Percentiles rank a stretch among this genome's conserved stretches.
Conservation (phyloP, 208 protist genomes). For the Wallacemonas sp. region DNA sequence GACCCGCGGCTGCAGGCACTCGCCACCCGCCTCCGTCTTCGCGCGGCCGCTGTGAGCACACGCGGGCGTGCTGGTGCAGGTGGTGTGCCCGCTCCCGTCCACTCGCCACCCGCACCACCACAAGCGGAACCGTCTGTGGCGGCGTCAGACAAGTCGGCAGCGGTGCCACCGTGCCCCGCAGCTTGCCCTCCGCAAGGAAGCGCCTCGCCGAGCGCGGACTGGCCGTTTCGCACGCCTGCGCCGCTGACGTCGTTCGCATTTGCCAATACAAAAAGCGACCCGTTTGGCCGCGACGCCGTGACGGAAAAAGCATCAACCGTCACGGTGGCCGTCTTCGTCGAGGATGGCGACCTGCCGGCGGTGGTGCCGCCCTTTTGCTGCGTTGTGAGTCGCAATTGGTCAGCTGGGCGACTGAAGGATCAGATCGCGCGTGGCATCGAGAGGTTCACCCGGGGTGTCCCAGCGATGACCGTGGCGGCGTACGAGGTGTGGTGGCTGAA, state of each 20-base stretch:
- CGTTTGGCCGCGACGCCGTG: constrained; percentile 22
- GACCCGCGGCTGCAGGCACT: constrained; percentile 20
- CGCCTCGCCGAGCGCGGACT: no score
- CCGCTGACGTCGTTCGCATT: constrained; percentile 53
- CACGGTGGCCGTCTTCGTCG: constrained; percentile 47
- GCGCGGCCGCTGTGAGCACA: not conserved
- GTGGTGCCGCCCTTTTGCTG: constrained; percentile 44
- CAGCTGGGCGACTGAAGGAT: constrained; percentile 37
- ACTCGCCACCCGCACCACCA: not conserved
- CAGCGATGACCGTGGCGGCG: not conserved
- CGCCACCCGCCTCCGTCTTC: constrained; percentile 18
- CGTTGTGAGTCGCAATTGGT: constrained; percentile 47
- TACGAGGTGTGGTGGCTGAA: constrained; percentile 26
- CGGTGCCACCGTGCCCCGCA: no score
- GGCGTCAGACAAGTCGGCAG: no score
- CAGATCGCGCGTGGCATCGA: constrained; percentile 17
- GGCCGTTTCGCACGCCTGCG: constrained; percentile 57
- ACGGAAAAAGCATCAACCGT: constrained; percentile 4
- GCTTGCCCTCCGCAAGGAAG: no score
- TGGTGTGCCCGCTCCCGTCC: not conserved
- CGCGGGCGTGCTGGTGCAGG: not conserved
- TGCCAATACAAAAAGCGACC: constrained; percentile 41
- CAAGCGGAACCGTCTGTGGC: not conserved
- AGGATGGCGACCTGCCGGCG: constrained; percentile 21
- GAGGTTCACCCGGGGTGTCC: not conserved